phyloP scores from a whole-genome alignment of 2,329 filamentous ascomycete genomes.

The Nectriaceae sp. region DNA sequence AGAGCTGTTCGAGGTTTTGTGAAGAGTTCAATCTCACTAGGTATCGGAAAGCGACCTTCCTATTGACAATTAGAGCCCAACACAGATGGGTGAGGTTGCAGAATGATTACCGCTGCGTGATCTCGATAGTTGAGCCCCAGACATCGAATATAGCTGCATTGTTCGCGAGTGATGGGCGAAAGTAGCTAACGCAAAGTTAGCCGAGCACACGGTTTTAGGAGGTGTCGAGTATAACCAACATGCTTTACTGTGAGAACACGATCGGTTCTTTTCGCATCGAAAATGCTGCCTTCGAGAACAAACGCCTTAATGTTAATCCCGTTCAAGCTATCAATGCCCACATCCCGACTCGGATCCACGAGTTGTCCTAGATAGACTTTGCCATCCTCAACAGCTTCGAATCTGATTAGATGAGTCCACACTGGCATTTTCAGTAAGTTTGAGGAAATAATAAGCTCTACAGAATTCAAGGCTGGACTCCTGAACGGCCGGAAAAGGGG shows the following conservation, averaged over 20 bases:
- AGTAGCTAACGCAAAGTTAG: constrained; percentile 2
- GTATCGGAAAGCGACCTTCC: constrained; percentile 4
- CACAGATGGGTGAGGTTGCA: too few relatives aligned
- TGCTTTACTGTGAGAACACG: constrained; percentile 1
- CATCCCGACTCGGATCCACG: constrained; percentile 4
- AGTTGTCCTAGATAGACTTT: constrained; percentile 2
- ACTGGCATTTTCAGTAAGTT: constrained; percentile 1
- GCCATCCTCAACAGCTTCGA: constrained; percentile 2
- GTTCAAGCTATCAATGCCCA: not conserved
- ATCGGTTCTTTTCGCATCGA: constrained; percentile 1
- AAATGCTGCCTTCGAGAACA: constrained; percentile 5
- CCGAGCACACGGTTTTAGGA: too few relatives aligned
- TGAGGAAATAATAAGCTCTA: too few relatives aligned
- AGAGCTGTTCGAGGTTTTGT: constrained; percentile 6
- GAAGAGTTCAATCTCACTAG: constrained; percentile 2
- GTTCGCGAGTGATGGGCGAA: not conserved
- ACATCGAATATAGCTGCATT: constrained; percentile 6
- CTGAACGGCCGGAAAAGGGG: too few relatives aligned
- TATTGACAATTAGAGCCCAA: not conserved
- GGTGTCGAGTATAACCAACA: not conserved
- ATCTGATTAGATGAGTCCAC: constrained; percentile 8
- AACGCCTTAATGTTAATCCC: constrained; percentile 3
- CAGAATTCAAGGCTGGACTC: too few relatives aligned
- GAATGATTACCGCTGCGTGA: constrained; percentile 5
- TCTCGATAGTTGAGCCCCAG: constrained; percentile 7